These are phyloP conservation scores for Talaromyces piceae DNA, from an alignment of 2,329 filamentous ascomycete genomes.

Conservation along the genomic window DNA sequence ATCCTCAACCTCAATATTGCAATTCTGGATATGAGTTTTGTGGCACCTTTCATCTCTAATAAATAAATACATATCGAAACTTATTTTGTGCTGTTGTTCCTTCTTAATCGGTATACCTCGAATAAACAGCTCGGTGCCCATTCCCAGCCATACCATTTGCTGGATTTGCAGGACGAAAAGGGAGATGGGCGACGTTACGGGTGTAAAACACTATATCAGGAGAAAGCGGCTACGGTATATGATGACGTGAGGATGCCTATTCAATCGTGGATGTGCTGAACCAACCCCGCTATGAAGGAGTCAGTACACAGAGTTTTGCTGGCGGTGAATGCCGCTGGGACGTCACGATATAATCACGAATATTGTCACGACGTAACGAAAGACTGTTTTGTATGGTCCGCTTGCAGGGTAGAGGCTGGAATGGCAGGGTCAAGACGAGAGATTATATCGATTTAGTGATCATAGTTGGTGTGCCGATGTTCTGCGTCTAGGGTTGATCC, in stretches of 20 bases:
- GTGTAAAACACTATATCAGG: constrained; percentile 46
- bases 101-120: constrained; percentile 58
- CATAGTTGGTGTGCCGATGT: constrained; percentile 61
- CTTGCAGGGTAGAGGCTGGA: constrained; percentile 63
- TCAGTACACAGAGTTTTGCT: constrained; percentile 57
- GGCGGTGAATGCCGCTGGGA: constrained; percentile 53
- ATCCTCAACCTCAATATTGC: constrained; percentile 62
- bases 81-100: constrained; percentile 29
- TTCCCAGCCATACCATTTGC: constrained; percentile 75
- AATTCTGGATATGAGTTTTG: constrained; percentile 60
- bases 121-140: constrained; percentile 74
- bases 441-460: constrained; percentile 82
- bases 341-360: constrained; percentile 66
- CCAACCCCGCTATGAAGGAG: constrained; percentile 69
- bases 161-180: constrained; percentile 65
- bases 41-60: constrained; percentile 63
- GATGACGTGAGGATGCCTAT: constrained; percentile 21
- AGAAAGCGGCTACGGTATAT: constrained; percentile 18
- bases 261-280: constrained; percentile 53
- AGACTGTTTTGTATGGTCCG: constrained; percentile 63
- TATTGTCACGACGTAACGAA: constrained; percentile 75
- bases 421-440: constrained; percentile 73
- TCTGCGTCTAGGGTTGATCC: constrained; percentile 48
- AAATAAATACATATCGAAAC: constrained; percentile 60
- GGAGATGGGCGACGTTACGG: constrained; percentile 71